These are phyloP conservation scores for Calycina marina DNA, from an alignment of 2,329 filamentous ascomycete species.

Conservation along the genomic window DNA sequence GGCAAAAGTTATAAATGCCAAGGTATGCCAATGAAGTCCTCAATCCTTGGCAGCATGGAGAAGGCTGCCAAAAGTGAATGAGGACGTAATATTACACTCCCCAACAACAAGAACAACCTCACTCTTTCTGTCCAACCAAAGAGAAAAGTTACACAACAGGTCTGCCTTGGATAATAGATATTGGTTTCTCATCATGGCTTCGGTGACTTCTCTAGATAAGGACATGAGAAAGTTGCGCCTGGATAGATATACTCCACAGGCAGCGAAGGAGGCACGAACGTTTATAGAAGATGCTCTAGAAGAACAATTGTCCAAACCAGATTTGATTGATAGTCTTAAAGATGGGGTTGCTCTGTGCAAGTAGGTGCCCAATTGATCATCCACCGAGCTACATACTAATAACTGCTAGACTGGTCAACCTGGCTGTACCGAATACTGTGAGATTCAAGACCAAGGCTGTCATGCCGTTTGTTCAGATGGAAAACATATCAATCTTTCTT, in stretches of 20 bases:
- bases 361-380: slow-evolving; percentile 33
- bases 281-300: slow-evolving; percentile 81
- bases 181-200: slow-evolving; percentile 69
- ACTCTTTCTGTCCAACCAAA: too few relatives aligned
- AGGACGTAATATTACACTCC: too few relatives aligned
- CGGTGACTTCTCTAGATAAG: slow-evolving; percentile 83
- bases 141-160: slow-evolving; percentile 8
- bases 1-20: too few relatives aligned
- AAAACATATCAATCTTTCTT: slow-evolving; percentile 95
- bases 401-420: slow-evolving; percentile 53
- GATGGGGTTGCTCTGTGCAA: slow-evolving; percentile 89
- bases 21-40: too few relatives aligned
- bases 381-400: slow-evolving; percentile 3
- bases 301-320: slow-evolving; percentile 53
- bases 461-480: slow-evolving; percentile 99
- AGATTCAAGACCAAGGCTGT: slow-evolving; percentile 71
- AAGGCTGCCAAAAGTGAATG: too few relatives aligned
- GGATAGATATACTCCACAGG: slow-evolving; percentile 82
- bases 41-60: too few relatives aligned
- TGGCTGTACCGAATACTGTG: slow-evolving; percentile 61
- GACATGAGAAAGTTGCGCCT: slow-evolving; percentile 89
- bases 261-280: slow-evolving; percentile 66
- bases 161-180: too few relatives aligned
- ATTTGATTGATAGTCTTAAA: slow-evolving; percentile 74
- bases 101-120: too few relatives aligned